Conservation (phyloP, 768 basidiomycete genomes). For the Tricholoma bakamatsutake region DNA sequence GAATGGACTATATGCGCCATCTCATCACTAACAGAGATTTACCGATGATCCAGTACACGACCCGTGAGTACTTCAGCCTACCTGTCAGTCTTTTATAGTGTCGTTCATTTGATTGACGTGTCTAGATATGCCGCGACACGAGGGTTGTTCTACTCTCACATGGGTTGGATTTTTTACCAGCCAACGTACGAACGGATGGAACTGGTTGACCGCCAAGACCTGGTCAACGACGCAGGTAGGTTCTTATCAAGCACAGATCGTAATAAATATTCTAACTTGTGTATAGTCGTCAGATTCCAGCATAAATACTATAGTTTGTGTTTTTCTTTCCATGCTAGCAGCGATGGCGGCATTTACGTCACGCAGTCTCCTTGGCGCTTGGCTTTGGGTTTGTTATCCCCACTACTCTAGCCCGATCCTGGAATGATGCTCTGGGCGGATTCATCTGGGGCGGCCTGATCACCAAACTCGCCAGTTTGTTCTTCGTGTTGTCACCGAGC, state of each 20-base stretch:
- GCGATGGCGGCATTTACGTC: not conserved
- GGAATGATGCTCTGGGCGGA: conserved; percentile 61
- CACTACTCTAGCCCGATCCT: conserved; percentile 43
- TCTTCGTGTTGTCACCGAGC: not conserved
- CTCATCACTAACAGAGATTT: conserved; percentile 41
- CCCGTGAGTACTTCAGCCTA: conserved; percentile 35
- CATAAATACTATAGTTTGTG: conserved; percentile 57
- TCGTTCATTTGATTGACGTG: not conserved
- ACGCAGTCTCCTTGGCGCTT: conserved; percentile 52
- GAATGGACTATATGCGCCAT: not conserved
- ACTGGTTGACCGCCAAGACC: conserved; percentile 60
- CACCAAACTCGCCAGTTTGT: conserved; percentile 51
- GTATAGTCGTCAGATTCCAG: conserved; percentile 46
- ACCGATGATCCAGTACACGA: conserved; percentile 66
- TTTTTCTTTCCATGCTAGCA: not conserved
- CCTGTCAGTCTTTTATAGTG: not conserved
- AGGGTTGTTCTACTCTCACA: conserved; percentile 71
- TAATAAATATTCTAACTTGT: conserved; percentile 1
- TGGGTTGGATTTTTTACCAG: conserved; percentile 86
- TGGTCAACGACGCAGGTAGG: conserved; percentile 64
- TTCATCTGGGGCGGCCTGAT: conserved; percentile 71
- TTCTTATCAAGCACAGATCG: not conserved
- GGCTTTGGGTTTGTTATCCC: conserved; percentile 57
- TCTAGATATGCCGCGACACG: conserved; percentile 65
- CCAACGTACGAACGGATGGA: conserved; percentile 57